These are phyloP conservation scores for Chrysoporthe puriensis DNA, from an alignment of 2,329 filamentous ascomycete genomes.

Conservation along the genomic window DNA sequence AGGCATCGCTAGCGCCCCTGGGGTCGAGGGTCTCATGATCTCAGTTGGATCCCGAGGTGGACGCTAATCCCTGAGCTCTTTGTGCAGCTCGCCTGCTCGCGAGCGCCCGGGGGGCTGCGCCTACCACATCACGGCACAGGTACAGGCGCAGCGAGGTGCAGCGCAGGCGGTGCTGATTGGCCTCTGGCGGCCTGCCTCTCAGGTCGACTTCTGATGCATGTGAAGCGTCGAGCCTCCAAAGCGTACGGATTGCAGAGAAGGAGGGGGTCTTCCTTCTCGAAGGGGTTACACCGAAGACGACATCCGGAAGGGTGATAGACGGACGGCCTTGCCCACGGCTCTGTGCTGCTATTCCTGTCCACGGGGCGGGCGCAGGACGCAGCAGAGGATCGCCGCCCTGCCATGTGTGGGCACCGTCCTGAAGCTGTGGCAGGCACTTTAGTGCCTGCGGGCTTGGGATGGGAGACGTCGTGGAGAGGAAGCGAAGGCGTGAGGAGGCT, in stretches of 20 bases:
- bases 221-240: conserved; percentile 12
- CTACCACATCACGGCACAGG: conserved; percentile 17
- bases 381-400: background rate
- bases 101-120: conserved; percentile 4
- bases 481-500: background rate
- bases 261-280: background rate
- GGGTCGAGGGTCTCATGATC: conserved; percentile 26
- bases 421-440: too few species aligned
- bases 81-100: conserved; percentile 19
- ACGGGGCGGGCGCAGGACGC: background rate
- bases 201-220: conserved; percentile 17
- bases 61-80: conserved; percentile 29
- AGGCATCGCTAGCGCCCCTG: conserved; percentile 26
- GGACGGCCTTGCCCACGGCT: background rate
- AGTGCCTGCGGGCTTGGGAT: background rate
- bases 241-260: background rate
- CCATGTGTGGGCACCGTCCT: background rate
- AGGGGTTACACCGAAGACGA: background rate
- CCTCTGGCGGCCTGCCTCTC: background rate
- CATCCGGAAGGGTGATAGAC: background rate
- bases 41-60: conserved; percentile 18
- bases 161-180: conserved; percentile 16
- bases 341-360: background rate
- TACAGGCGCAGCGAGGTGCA: conserved; percentile 18
- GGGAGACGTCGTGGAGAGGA: background rate